Evolutionary conservation across 192 early-diverging fungal genomes (phyloP), one percentile per base, ranked within the genome.

Genomic region (Backusella macrospora): DNA sequence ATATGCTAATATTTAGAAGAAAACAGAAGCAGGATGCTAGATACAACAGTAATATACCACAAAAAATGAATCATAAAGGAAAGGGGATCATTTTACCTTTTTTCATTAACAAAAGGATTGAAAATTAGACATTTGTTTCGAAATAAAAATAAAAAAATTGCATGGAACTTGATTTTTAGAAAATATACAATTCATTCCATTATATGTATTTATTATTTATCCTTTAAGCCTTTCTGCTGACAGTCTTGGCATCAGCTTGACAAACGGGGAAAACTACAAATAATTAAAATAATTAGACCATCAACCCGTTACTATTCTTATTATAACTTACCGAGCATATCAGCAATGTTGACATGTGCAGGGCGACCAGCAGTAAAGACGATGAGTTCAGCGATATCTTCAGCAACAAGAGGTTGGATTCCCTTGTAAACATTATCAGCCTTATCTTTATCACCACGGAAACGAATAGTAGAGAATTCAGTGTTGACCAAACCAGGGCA

Each of bases 391-490:
- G 89, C 89, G 79, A 95, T 86, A 76, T 95, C 94, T 16, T 88
- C 77, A 6, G 83, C 89, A 18, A 82, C 83, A 77, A 95, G 78
- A 29, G 91, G 92, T 55, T 90, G 78, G 3, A 92, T 70, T 0
- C 96, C 95, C 52, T 88, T 86, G 81, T 97, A 97, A 23, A 97
- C 94, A 16, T 80, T 68, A 26, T 86, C 86, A 0, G 92, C 92
- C 72, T 81, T 90, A 5, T 47, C 59, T 66, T 85, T 83, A 39
- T 95, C 92, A 0, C 92, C 90, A 34, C 74, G 38, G 80, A 90
- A 95, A 12, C 96, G 85, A 6, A 98, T 87, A 15, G 92, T 82
- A 15, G 89, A 92, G 87, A 96, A 98, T 77, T 98, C 96, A 0
- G 96, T 98, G 80, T 98, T 91, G 6, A 96, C 95, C 86, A 91